Evolutionary conservation across 139 green algal species (phyloP).

Genomic region (Mesotaenium endlicherianum): DNA sequence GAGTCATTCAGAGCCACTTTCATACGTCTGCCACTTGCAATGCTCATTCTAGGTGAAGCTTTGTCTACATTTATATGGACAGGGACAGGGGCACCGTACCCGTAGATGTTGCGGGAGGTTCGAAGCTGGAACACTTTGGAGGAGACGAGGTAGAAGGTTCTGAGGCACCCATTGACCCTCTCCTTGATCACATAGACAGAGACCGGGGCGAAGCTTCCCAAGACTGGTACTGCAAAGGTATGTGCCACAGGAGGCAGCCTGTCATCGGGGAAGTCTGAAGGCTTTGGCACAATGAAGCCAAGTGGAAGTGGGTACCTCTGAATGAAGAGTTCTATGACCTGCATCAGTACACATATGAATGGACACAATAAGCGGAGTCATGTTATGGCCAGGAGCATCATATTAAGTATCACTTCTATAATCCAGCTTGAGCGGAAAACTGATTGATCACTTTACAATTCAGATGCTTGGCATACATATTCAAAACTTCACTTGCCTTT

Average conservation of each 20-base stretch:
- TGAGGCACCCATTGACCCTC: not conserved
- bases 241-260: not conserved
- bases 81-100: too few relatives aligned
- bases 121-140: not conserved
- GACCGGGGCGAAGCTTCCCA: not conserved
- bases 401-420: not conserved
- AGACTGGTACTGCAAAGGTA: not conserved
- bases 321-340: conserved; percentile 5
- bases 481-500: not conserved
- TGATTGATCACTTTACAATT: not conserved
- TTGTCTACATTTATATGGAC: too few relatives aligned
- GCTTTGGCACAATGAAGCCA: conserved; percentile 9
- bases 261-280: not conserved
- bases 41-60: not conserved
- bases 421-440: not conserved
- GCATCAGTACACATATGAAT: not conserved
- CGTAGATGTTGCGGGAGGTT: not conserved
- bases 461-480: not conserved
- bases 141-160: not conserved
- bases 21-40: not conserved
- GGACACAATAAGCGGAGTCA: not conserved
- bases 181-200: not conserved
- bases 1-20: not conserved
- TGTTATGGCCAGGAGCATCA: not conserved
- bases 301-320: not conserved